Evolutionary conservation across 257 asterid species (phyloP).

Genomic region (Coffea canephora): DNA sequence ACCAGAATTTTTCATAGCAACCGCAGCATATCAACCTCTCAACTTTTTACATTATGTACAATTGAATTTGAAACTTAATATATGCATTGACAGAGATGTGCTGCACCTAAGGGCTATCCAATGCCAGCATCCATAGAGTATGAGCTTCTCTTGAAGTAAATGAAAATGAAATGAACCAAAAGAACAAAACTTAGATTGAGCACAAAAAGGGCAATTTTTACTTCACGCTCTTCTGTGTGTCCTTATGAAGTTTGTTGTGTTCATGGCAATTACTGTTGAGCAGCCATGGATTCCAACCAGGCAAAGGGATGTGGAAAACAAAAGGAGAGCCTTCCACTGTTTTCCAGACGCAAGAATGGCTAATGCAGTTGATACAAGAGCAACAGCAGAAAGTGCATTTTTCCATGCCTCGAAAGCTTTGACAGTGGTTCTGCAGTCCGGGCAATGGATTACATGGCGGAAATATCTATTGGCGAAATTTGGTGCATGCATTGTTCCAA

Average conservation of each 20-base stretch:
- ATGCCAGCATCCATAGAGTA: neutral
- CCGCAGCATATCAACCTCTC: neutral
- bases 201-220: neutral
- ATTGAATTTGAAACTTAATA: neutral
- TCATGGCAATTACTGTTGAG: conserved; percentile 59
- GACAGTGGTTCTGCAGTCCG: conserved; percentile 45
- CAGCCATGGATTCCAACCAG: conserved; percentile 62
- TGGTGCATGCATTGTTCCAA: conserved; percentile 66
- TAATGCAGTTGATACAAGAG: conserved; percentile 56
- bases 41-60: neutral
- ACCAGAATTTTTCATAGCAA: neutral
- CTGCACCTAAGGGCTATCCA: neutral
- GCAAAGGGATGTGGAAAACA: conserved; percentile 58
- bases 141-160: neutral
- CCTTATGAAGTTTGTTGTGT: conserved; percentile 80
- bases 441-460: conserved; percentile 82
- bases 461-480: conserved; percentile 73
- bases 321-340: conserved; percentile 73
- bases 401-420: conserved; percentile 62
- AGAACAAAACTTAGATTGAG: neutral
- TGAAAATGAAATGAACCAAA: neutral
- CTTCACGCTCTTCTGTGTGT: conserved; percentile 76
- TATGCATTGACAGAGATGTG: neutral
- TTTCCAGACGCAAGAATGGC: conserved; percentile 70
- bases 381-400: conserved; percentile 54